Percentiles rank a stretch among this genome's conserved stretches.
Evolutionary conservation across 805 yeast genomes (phyloP).

Genomic region (Blastobotrys chiropterorum): DNA sequence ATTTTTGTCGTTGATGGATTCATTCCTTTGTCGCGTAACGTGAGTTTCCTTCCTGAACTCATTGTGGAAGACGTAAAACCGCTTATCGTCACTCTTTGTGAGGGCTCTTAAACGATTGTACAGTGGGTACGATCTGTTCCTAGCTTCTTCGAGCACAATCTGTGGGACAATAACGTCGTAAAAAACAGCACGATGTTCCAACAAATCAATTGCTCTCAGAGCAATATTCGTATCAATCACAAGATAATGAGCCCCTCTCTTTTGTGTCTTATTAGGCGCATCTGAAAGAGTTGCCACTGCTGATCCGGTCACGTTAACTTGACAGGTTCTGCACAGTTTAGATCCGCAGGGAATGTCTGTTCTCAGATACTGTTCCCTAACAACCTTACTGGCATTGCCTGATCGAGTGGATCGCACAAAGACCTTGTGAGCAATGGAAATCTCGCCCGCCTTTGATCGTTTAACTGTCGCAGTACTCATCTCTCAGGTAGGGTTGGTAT

Average conservation of each 20-base stretch:
- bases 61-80: slow-evolving; percentile 88
- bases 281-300: slow-evolving; percentile 64
- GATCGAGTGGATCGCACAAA: slow-evolving; percentile 70
- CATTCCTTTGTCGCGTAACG: slow-evolving; percentile 54
- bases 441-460: slow-evolving; percentile 3
- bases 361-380: slow-evolving; percentile 89
- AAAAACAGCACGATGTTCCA: slow-evolving; percentile 71
- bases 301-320: slow-evolving; percentile 47
- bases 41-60: slow-evolving; percentile 76
- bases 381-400: slow-evolving; percentile 86
- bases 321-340: slow-evolving; percentile 58
- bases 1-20: slow-evolving; percentile 80
- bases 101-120: slow-evolving; percentile 77
- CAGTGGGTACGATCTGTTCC: slow-evolving; percentile 79
- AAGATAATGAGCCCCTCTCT: slow-evolving; percentile 68
- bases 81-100: slow-evolving; percentile 64
- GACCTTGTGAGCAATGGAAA: slow-evolving; percentile 48
- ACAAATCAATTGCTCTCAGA: slow-evolving; percentile 79
- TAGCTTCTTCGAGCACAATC: slow-evolving; percentile 88
- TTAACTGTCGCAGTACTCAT: slow-evolving; percentile 6
- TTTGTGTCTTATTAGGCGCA: slow-evolving; percentile 42
- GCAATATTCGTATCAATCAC: slow-evolving; percentile 86
- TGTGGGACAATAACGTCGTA: slow-evolving; percentile 93
- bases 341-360: slow-evolving; percentile 91
- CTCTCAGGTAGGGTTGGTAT: too few species aligned